Base-by-base conservation (phyloP, 129 eudicot genomes). In the Mikania micrantha region DNA sequence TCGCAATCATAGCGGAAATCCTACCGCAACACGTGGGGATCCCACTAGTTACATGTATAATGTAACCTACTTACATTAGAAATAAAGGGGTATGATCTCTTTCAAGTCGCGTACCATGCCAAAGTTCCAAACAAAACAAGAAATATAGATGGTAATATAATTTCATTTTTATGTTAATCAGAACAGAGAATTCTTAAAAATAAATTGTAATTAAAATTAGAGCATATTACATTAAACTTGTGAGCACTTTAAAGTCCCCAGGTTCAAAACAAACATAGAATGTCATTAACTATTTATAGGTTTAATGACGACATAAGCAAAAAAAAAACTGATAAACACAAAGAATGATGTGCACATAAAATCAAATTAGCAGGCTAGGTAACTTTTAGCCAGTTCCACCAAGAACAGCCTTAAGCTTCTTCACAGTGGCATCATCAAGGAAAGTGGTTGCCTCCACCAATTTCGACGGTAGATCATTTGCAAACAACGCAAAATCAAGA, bases 321-420 rank as follows among this genome's bases (percentile, higher is more conserved):
- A 39, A 63, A 25, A 31, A 32, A 66, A 49, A 31, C 64, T 59
- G 64, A 28, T 59, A 29, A 69, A 70, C 66, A 29, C 53, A 27
- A 56, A 39, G 34, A 34, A 60, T 71, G 59, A 64, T 5, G 32
- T 41, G 57, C 48, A 50, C 32, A 53, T 53, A 52, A 69, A 21
- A 52, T 19, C 3, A 31, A 41, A 47, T 13, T 15, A 35, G 9
- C 21, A 42, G 24, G 20, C n/a, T n/a, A n/a, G n/a, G n/a, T n/a
- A n/a, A n/a, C n/a, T n/a, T 38, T 66, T 76, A 85, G 47, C 79
- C 78, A 21, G 85, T 84, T 60, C 97, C 97, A 13, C 97, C 95
- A 56, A 90, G 84, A 66, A 79, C 89, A 39, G 72, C 69, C 82
- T 90, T 90, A 58, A 90, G 95, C 62, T 60, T 74, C 87, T 81